Conservation (phyloP, 2,329 filamentous ascomycete genomes). For the Triangularia setosa region DNA sequence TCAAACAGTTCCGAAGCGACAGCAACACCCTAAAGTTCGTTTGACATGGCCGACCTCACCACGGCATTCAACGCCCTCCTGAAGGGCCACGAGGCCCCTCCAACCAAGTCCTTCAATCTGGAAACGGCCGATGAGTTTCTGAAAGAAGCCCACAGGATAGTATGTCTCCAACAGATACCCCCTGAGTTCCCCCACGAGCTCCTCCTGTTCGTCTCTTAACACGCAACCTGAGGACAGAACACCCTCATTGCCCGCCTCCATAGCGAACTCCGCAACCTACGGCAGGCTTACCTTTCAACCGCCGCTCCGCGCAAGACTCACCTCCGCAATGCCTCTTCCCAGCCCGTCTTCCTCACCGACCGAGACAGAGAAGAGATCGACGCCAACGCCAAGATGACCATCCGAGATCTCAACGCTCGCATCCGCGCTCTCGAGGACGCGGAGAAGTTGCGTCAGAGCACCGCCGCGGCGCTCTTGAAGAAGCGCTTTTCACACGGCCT, state of each 20-base stretch:
- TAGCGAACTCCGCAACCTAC: conserved; percentile 74
- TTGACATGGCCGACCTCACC: conserved; percentile 60
- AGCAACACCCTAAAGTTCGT: not conserved
- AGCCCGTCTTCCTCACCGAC: conserved; percentile 64
- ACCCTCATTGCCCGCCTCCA: conserved; percentile 78
- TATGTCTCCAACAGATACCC: conserved; percentile 40
- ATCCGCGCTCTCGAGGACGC: conserved; percentile 78
- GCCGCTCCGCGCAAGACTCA: conserved; percentile 59
- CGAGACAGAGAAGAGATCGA: conserved; percentile 82
- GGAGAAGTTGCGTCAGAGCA: conserved; percentile 75
- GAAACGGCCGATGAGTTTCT: conserved; percentile 77
- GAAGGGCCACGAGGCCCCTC: conserved; percentile 51
- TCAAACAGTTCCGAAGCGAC: not conserved
- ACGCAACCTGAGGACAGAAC: conserved; percentile 53
- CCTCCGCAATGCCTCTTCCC: conserved; percentile 38
- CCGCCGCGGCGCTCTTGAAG: conserved; percentile 64
- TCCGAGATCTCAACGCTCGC: conserved; percentile 78
- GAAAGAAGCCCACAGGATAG: conserved; percentile 90
- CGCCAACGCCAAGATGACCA: conserved; percentile 76
- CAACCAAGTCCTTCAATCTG: conserved; percentile 43
- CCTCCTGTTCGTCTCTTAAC: conserved; percentile 3
- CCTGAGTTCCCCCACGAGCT: not conserved
- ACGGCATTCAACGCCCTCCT: conserved; percentile 66
- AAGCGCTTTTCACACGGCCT: conserved; percentile 65
- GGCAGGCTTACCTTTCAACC: conserved; percentile 86